Percentiles rank a stretch among this genome's conserved stretches.
These are phyloP conservation scores for Hanseniaspora nectarophila DNA, from an alignment of 805 yeast species.

Conservation along the genomic window DNA sequence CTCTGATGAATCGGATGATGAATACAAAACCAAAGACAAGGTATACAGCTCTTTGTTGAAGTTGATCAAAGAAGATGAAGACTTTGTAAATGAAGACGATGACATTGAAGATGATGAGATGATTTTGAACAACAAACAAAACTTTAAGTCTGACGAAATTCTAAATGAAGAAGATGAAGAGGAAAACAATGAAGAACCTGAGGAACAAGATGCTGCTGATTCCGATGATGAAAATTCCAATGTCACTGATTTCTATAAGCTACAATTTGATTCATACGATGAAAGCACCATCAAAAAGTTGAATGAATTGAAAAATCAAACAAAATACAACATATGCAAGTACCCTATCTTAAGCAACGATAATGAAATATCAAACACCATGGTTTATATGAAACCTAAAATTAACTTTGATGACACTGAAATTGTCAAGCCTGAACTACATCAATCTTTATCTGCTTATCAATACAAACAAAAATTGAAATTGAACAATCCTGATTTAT, in stretches of 20 bases:
- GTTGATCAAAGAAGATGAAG: conserved; percentile 32
- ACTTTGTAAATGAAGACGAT: conserved; percentile 22
- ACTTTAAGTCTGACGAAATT: background rate
- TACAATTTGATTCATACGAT: conserved; percentile 51
- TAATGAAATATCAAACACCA: conserved; percentile 8
- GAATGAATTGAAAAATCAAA: conserved; percentile 22
- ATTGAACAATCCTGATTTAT: conserved; percentile 23
- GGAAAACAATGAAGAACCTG: conserved; percentile 21
- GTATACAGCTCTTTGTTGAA: conserved; percentile 61
- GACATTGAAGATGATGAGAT: conserved; percentile 5
- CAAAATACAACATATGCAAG: conserved; percentile 15
- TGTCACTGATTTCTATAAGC: conserved; percentile 59
- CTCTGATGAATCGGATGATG: conserved; percentile 20
- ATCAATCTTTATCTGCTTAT: conserved; percentile 26
- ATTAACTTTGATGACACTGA: conserved; percentile 16
- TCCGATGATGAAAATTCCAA: conserved; percentile 28
- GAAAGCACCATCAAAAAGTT: conserved; percentile 31
- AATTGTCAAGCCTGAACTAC: conserved; percentile 20
- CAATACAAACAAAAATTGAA: conserved; percentile 38
- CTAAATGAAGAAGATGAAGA: conserved; percentile 15
- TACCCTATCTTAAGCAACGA: conserved; percentile 15
- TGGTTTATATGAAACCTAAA: conserved; percentile 24
- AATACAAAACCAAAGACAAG: conserved; percentile 28
- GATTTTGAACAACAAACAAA: background rate
- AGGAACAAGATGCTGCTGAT: conserved; percentile 24